Evolutionary conservation across 257 asterid species (phyloP), one percentile per base, ranked within the genome.

Genomic region (Henckelia pumila): DNA sequence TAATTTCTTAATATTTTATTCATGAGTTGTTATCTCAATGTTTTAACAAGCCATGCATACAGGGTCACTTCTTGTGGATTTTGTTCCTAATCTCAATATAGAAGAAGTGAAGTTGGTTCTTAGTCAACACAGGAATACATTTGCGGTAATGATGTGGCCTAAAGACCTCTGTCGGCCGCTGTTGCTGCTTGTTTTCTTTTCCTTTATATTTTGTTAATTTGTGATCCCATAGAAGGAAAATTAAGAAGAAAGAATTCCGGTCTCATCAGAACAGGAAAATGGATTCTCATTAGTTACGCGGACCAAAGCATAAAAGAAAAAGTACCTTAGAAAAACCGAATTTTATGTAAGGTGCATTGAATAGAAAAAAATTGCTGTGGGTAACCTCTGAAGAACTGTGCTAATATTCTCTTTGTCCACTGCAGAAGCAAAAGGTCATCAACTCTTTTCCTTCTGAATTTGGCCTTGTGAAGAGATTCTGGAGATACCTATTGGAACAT

Each of bases 41-140:
- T 37, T 71, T 66, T 65, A 29, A 61, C n/a, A 23, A 64, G 63
- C 65, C 64, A 68, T 79, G 60, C 59, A 53, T 81, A 57, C 91
- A 93, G 98, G 97, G 29, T 68, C 66, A 26, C 89, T 90, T 72
- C 64, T 74, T 37, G 91, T 93, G 81, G 99, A 93, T 82, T 93
- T 93, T 76, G 82, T 81, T 81, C 97, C 96, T 52, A 96, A 82
- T 76, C 68, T 82, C 69, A 77, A 76, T 69, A 21, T 73, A 66
- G 97, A 90, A 73, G 91, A 79, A 72, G 83, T 90, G 71, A 90
- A 86, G 85, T 78, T 91, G 25, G 56, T 73, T 60, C 85, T 93
- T 72, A 64, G 64, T 73, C 85, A 67, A 25, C 92, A 90, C 81
- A 93, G 86, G 84, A 73, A 74, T 72, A 90, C 71, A 56, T 85